Evolutionary conservation across 352 stramenopile species (phyloP).

Genomic region (Globisporangium rhizosaccharum): DNA sequence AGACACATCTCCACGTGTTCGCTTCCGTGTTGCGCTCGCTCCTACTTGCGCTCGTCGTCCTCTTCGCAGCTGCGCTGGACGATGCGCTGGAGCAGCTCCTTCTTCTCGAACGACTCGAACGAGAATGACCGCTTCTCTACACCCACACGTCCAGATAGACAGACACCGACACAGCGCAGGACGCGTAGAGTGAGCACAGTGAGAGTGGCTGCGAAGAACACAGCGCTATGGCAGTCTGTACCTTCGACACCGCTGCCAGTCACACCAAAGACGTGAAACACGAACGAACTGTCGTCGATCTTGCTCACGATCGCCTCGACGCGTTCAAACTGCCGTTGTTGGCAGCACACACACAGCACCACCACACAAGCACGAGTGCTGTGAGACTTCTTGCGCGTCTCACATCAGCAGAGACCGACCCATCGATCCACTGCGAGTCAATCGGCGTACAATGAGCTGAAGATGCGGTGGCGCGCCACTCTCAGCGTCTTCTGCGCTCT

Average conservation of each 20-base stretch:
- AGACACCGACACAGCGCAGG: not conserved
- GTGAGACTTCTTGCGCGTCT: not conserved
- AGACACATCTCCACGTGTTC: not conserved
- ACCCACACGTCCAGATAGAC: not conserved
- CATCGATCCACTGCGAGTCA: not conserved
- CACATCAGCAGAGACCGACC: not conserved
- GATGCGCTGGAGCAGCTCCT: conserved; percentile 38
- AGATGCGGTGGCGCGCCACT: conserved; percentile 36
- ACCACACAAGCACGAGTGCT: not conserved
- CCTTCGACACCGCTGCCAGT: conserved; percentile 43
- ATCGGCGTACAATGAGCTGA: conserved; percentile 53
- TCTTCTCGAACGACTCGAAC: conserved; percentile 48
- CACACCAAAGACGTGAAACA: conserved; percentile 58
- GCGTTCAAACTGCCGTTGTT: conserved; percentile 51
- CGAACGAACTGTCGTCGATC: conserved; percentile 52
- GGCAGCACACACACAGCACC: not conserved
- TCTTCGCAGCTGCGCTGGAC: conserved; percentile 39
- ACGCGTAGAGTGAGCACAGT: not conserved
- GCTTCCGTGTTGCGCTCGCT: not conserved
- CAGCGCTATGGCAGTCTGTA: not conserved
- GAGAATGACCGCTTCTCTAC: conserved; percentile 69
- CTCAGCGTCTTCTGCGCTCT: conserved; percentile 67
- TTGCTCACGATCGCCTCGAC: conserved; percentile 54
- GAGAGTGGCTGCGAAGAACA: not conserved
- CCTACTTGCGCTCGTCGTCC: not conserved